These are phyloP conservation scores for Cymbopogon citratus DNA, from an alignment of 176 grass and related monocot species.

Conservation along the genomic window DNA sequence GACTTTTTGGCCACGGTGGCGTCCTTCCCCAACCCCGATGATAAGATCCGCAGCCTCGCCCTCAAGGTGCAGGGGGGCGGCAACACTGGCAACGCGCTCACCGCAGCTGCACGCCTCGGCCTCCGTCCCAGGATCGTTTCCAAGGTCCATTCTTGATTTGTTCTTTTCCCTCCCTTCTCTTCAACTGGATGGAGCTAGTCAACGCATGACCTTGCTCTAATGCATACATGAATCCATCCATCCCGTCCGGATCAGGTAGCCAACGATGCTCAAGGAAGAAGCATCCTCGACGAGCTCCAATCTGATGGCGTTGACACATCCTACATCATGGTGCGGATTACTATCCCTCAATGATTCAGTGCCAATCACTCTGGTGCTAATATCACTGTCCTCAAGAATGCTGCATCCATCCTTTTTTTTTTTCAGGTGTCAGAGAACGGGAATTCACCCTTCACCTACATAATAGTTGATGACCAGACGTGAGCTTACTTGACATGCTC, in stretches of 20 bases:
- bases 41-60: slow-evolving; percentile 84
- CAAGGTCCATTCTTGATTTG: slow-evolving; percentile 38
- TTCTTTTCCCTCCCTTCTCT: background rate
- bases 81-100: slow-evolving; percentile 83
- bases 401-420: slow-evolving; percentile 8
- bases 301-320: slow-evolving; percentile 73
- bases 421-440: slow-evolving; percentile 62
- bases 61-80: slow-evolving; percentile 82
- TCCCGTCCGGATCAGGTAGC: slow-evolving; percentile 29
- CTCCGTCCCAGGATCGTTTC: slow-evolving; percentile 62
- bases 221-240: background rate
- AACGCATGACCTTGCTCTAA: background rate
- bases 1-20: slow-evolving; percentile 88
- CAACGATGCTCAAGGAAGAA: slow-evolving; percentile 52
- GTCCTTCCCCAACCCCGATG: slow-evolving; percentile 77
- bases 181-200: background rate
- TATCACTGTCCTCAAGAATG: background rate
- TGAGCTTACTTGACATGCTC: slow-evolving; percentile 8
- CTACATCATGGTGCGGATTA: slow-evolving; percentile 49
- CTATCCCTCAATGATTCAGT: background rate
- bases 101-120: slow-evolving; percentile 68
- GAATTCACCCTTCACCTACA: slow-evolving; percentile 88
- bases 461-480: slow-evolving; percentile 95
- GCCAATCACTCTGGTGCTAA: too few species aligned
- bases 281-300: slow-evolving; percentile 25